Conservation (phyloP, 345 rosid species). For the Eucalyptus sp. region DNA sequence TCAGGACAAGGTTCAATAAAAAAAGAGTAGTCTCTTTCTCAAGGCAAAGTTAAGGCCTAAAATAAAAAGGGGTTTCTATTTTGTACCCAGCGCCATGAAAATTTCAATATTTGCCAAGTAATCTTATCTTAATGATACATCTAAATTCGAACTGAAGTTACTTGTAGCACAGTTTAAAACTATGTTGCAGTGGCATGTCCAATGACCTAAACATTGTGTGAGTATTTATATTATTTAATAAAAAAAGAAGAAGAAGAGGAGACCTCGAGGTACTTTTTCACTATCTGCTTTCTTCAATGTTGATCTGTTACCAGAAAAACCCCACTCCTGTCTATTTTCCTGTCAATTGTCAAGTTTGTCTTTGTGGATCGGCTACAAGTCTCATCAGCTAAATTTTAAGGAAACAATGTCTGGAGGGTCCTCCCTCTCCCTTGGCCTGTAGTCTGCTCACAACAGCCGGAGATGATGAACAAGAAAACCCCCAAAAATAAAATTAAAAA, state of each 20-base stretch:
- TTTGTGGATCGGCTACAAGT: neutral
- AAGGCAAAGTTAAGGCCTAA: neutral
- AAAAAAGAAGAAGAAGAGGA: neutral
- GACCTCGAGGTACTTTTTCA: neutral
- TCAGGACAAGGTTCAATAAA: neutral
- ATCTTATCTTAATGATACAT: neutral
- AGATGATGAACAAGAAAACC: neutral
- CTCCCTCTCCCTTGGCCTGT: neutral
- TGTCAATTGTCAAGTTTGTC: neutral
- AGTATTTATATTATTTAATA: fast-evolving
- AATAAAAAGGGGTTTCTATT: neutral
- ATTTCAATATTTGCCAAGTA: neutral
- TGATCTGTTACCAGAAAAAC: neutral
- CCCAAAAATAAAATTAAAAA: neutral
- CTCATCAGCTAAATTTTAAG: neutral
- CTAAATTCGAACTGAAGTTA: neutral
- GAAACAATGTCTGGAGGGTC: neutral
- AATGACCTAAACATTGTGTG: neutral
- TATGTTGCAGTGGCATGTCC: neutral
- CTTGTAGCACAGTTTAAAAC: neutral
- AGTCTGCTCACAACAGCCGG: neutral
- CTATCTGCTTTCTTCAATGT: neutral
- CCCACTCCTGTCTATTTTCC: neutral
- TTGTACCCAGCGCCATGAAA: neutral
- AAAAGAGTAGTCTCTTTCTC: neutral